These are phyloP conservation scores for Penicillium ochrochloron DNA, from an alignment of 495 filamentous ascomycete genomes.

Conservation along the genomic window DNA sequence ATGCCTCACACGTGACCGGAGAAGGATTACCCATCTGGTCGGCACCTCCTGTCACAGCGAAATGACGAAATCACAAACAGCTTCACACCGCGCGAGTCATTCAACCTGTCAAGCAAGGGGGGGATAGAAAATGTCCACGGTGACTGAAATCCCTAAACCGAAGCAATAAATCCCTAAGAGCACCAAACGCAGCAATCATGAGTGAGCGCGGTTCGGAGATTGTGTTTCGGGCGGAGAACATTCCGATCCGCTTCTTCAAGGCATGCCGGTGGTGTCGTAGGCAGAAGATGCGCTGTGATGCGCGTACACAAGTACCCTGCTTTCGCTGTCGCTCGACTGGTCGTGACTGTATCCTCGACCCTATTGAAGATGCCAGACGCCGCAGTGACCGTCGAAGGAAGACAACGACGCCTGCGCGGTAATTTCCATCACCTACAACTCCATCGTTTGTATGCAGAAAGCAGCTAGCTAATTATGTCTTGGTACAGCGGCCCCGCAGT, in stretches of 20 bases:
- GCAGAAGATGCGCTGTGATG: slow-evolving; percentile 52
- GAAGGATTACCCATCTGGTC: slow-evolving; percentile 11
- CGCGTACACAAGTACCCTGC: slow-evolving; percentile 47
- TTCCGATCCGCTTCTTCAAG: slow-evolving; percentile 46
- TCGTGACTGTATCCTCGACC: slow-evolving; percentile 48
- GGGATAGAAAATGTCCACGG: background rate
- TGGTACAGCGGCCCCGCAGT: slow-evolving; percentile 28
- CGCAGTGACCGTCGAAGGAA: slow-evolving; percentile 37
- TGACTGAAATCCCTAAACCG: background rate
- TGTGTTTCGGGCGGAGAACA: slow-evolving; percentile 41
- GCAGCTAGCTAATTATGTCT: slow-evolving; percentile 20
- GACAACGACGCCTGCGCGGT: slow-evolving; percentile 33
- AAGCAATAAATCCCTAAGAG: background rate
- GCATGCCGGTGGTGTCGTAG: slow-evolving; percentile 48
- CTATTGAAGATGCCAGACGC: slow-evolving; percentile 38
- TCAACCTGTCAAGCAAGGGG: background rate
- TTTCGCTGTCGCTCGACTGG: slow-evolving; percentile 45
- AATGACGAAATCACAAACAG: background rate
- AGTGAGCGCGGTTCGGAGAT: slow-evolving; percentile 41
- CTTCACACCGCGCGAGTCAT: background rate
- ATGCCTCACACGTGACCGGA: slow-evolving; percentile 24
- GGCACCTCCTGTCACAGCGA: background rate
- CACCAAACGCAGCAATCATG: slow-evolving; percentile 21
- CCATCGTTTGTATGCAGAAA: background rate
- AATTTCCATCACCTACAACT: background rate